These are phyloP conservation scores for Ramaria sp. DNA, from an alignment of 768 basidiomycete genomes.

Conservation along the genomic window DNA sequence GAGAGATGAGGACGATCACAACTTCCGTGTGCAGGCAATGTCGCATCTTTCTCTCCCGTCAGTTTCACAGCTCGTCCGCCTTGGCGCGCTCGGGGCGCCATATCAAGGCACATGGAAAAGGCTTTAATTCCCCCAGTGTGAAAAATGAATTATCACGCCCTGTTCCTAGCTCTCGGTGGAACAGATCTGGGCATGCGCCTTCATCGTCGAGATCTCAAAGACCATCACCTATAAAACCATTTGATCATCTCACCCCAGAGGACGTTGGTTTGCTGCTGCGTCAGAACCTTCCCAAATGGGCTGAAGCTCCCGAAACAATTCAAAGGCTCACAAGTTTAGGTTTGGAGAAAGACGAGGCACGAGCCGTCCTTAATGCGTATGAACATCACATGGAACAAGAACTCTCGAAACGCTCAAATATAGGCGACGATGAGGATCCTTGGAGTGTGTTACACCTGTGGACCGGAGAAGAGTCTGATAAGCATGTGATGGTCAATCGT, in stretches of 20 bases:
- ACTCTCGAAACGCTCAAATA: neutral
- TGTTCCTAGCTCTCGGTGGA: neutral
- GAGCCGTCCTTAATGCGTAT: neutral
- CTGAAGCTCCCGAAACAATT: neutral
- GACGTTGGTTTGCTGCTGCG: neutral
- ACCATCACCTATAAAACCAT: neutral
- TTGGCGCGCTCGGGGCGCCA: neutral
- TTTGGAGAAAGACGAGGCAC: neutral
- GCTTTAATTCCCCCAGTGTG: too few species aligned
- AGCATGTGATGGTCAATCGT: neutral
- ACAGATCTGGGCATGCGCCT: neutral
- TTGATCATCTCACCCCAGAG: neutral
- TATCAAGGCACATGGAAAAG: neutral
- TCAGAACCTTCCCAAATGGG: neutral
- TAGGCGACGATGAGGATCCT: neutral
- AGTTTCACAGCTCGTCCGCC: neutral
- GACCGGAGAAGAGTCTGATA: neutral
- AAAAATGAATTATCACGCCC: neutral
- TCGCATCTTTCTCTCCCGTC: neutral
- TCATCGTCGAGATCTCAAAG: neutral
- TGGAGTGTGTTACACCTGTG: conserved; percentile 1
- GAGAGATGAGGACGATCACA: neutral
- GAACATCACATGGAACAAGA: neutral
- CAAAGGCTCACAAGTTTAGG: neutral
- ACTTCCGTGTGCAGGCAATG: neutral